Evolutionary conservation across 352 stramenopile species (phyloP).

Genomic region (Pythium aquatile): DNA sequence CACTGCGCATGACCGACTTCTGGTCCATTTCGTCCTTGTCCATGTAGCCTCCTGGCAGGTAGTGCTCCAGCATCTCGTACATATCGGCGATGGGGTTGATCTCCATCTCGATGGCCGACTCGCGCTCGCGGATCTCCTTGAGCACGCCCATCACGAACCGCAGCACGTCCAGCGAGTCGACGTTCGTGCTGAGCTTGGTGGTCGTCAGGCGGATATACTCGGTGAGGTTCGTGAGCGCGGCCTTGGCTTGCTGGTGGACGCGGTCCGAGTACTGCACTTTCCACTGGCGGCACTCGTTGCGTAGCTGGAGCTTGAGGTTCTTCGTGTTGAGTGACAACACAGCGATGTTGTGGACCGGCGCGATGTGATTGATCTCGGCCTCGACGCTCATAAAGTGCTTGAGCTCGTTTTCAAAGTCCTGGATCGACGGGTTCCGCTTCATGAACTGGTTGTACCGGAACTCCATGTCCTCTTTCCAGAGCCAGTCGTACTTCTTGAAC

Average conservation of each 20-base stretch:
- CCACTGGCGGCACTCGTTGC: constrained; percentile 95
- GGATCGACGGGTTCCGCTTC: constrained; percentile 91
- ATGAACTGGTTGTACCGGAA: constrained; percentile 93
- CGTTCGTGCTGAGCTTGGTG: constrained; percentile 92
- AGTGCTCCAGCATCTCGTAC: constrained; percentile 97
- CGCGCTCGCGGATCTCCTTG: constrained; percentile 94
- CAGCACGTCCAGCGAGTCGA: constrained; percentile 95
- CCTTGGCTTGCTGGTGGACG: constrained; percentile 93
- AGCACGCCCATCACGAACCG: constrained; percentile 98
- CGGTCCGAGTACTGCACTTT: constrained; percentile 98
- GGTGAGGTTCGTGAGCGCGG: constrained; percentile 81
- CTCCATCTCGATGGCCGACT: constrained; percentile 98
- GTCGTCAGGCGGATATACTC: constrained; percentile 96
- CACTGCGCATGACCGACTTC: constrained; percentile 96
- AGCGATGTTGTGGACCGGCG: constrained; percentile 94
- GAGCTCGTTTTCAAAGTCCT: constrained; percentile 97
- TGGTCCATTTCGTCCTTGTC: constrained; percentile 99
- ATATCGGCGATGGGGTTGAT: constrained; percentile 98
- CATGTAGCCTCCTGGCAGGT: constrained; percentile 95
- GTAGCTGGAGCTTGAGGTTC: constrained; percentile 96
- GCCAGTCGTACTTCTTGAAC: constrained; percentile 96
- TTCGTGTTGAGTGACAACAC: constrained; percentile 96
- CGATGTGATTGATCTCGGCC: constrained; percentile 87
- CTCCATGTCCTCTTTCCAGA: constrained; percentile 98
- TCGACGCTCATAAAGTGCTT: constrained; percentile 95